phyloP scores from a whole-genome alignment of 176 grass and related monocot species.

The Eleusine indica region DNA sequence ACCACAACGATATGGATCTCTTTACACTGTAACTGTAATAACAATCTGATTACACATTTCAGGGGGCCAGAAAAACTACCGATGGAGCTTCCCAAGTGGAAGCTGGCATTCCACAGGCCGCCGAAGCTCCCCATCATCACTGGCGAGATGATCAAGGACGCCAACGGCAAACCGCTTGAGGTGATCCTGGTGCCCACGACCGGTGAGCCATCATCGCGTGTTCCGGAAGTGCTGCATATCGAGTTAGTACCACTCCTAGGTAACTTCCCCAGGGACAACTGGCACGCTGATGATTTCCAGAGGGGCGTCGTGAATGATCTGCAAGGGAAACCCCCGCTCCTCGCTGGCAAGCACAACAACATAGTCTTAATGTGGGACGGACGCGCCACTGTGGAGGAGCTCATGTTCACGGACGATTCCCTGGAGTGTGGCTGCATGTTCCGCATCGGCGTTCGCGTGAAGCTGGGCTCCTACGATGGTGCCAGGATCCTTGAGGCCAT shows the following conservation, averaged over 20 bases:
- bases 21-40: too few species aligned
- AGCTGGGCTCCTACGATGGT: conserved; percentile 43
- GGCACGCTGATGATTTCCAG: conserved; percentile 53
- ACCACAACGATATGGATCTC: too few species aligned
- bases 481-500: conserved; percentile 71
- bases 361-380: conserved; percentile 47
- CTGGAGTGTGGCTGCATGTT: conserved; percentile 74
- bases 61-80: neutral
- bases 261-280: conserved; percentile 50
- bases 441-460: conserved; percentile 61
- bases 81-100: conserved; percentile 26
- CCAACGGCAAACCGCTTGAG: conserved; percentile 40
- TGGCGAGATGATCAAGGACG: conserved; percentile 67
- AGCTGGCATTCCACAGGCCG: conserved; percentile 51
- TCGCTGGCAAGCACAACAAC: conserved; percentile 65
- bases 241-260: conserved; percentile 79
- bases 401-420: conserved; percentile 88
- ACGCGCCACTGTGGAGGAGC: conserved; percentile 40
- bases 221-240: conserved; percentile 43
- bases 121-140: conserved; percentile 65
- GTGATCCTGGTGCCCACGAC: conserved; percentile 48
- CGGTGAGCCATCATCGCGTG: neutral
- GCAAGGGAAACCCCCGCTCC: conserved; percentile 65
- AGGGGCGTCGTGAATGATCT: conserved; percentile 57
- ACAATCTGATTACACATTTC: too few species aligned